Base-by-base conservation (phyloP, 345 rosid genomes). In the Physaria fendleri region DNA sequence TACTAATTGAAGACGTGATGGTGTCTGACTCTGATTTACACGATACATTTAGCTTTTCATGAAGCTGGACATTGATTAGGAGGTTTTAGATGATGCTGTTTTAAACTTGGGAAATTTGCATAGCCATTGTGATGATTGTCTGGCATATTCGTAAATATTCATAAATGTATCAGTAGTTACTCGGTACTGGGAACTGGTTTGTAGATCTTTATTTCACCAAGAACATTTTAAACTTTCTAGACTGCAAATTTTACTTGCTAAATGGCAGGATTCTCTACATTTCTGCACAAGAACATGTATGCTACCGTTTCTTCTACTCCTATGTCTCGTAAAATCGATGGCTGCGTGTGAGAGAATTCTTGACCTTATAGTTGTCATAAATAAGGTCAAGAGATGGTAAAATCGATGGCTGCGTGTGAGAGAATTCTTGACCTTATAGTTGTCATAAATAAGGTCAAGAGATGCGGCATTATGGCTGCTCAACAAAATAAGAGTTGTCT, bases 241-340 rank as follows among this genome's bases (percentile, higher is more conserved):
- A 14, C 64, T 27, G 56, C 30, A 61, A 37, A 3, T n/a, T 8
- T 29, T 18, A 57, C 17, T 15, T 37, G 57, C 8, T n/a, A n/a
- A n/a, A n/a, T n/a, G n/a, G n/a, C n/a, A n/a, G n/a, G n/a, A n/a
- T n/a, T n/a, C n/a, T n/a, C n/a, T n/a, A n/a, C n/a, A 29, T 18
- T 69, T 22, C 50, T 71, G 84, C 85, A 79, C 2, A 83, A 85
- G 74, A 76, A 83, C 0, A 87, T 83, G 72, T 49, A 83, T 3
- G 79, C 83, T 72, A 84, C 82, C 82, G 75, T 79, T 47, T 66
- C 59, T 21, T 29, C 6, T 1, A 27, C 8, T 5, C n/a, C 41
- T 18, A n/a, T 43, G 20, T 59, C 21, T 28, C 8, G 47, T 38
- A 8, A 22, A 10, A 15, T 16, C 22, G 15, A 49, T 29, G 14